Conservation (phyloP, 345 rosid species). For the Leavenworthia alabamica region DNA sequence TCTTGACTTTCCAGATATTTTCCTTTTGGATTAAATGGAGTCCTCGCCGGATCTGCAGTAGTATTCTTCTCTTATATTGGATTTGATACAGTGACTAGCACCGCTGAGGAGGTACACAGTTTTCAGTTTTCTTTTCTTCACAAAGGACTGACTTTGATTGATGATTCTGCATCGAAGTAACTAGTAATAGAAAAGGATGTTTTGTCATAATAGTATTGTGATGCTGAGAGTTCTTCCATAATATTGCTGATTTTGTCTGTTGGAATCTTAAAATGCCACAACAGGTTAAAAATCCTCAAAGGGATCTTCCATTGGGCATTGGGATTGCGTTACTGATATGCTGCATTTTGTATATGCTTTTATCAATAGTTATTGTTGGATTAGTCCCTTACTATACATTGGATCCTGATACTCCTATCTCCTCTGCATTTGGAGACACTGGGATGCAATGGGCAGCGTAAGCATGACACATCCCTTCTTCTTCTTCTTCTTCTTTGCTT, state of each 20-base stretch:
- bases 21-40: constrained; percentile 59
- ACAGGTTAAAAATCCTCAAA: constrained; percentile 57
- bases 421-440: constrained; percentile 61
- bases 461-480: constrained; percentile 24
- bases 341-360: constrained; percentile 59
- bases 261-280: constrained; percentile 1
- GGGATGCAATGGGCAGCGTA: constrained; percentile 81
- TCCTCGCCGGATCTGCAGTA: constrained; percentile 59
- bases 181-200: background rate
- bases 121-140: no score
- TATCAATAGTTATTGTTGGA: constrained; percentile 61
- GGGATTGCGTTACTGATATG: constrained; percentile 56
- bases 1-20: constrained; percentile 37
- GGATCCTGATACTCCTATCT: constrained; percentile 66
- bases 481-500: background rate
- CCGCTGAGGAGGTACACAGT: constrained; percentile 63
- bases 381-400: constrained; percentile 55
- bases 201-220: constrained; percentile 2
- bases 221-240: constrained; percentile 2
- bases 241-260: background rate
- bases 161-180: no score
- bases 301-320: constrained; percentile 62
- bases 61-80: constrained; percentile 69
- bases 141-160: constrained; percentile 1
- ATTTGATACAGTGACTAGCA: constrained; percentile 57